Evolutionary conservation across 2,329 filamentous ascomycete genomes (phyloP).

Genomic region (Fusarium haematococcum): DNA sequence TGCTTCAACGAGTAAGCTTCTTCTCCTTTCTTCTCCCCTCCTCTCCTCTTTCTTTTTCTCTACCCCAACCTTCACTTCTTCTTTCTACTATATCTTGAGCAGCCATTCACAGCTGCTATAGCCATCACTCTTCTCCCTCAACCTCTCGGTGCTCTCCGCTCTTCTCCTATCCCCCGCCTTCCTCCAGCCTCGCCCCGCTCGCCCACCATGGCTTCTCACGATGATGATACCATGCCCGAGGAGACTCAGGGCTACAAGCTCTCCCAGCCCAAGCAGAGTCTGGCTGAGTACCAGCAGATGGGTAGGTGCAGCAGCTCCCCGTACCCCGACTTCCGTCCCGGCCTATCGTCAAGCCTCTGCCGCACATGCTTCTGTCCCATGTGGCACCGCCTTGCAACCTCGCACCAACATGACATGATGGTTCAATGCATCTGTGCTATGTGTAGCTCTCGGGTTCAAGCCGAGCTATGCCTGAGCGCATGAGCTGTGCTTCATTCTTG

Average conservation of each 20-base stretch:
- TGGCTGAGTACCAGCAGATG: conserved; percentile 94
- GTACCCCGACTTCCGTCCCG: neutral
- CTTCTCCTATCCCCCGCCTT: conserved; percentile 31
- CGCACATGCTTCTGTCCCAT: conserved; percentile 15
- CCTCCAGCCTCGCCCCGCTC: conserved; percentile 26
- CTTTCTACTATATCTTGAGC: conserved; percentile 18
- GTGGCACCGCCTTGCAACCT: conserved; percentile 18
- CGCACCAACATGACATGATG: conserved; percentile 22
- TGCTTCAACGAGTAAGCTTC: conserved; percentile 37
- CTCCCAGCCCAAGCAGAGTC: conserved; percentile 94
- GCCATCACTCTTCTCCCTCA: conserved; percentile 5
- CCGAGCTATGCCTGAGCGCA: conserved; percentile 1
- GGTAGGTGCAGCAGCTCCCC: conserved; percentile 67
- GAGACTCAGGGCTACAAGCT: conserved; percentile 97
- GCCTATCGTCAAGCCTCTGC: conserved; percentile 21
- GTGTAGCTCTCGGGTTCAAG: neutral
- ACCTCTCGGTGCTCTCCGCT: conserved; percentile 10
- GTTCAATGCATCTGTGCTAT: conserved; percentile 5
- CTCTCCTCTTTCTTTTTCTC: conserved; percentile 8
- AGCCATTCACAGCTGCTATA: conserved; percentile 20
- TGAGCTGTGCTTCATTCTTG: neutral
- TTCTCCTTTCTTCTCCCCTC: conserved; percentile 23
- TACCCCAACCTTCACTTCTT: conserved; percentile 18
- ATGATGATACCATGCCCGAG: conserved; percentile 87
- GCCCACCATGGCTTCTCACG: conserved; percentile 72